phyloP scores from a whole-genome alignment of 1,139 yeast species.

The Zygosaccharomyces sapae region DNA sequence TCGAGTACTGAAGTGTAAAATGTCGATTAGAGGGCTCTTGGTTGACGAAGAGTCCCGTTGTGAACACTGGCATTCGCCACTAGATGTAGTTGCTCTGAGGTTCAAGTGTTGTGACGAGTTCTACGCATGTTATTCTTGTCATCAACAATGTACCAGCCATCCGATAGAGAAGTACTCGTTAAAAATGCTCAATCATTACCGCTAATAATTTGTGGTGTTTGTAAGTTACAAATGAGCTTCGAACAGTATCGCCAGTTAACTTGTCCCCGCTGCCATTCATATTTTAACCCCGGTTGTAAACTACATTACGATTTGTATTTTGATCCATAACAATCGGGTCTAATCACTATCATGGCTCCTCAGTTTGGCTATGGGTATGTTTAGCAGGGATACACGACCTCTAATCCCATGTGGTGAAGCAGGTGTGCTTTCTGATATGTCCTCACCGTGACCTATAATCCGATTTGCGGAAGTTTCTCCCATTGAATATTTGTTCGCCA shows the following conservation, averaged over 20 bases:
- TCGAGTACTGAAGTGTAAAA: background rate
- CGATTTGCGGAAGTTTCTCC: background rate
- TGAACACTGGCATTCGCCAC: slow-evolving; percentile 33
- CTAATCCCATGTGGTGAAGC: slow-evolving; percentile 6
- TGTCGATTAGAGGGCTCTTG: slow-evolving; percentile 18
- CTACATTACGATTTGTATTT: slow-evolving; percentile 33
- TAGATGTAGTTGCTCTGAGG: slow-evolving; percentile 33
- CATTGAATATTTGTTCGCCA: slow-evolving; percentile 10
- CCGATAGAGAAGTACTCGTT: slow-evolving; percentile 13
- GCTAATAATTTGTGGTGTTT: slow-evolving; percentile 32
- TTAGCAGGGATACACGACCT: slow-evolving; percentile 16
- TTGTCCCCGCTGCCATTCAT: slow-evolving; percentile 26
- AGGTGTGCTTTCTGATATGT: slow-evolving; percentile 6
- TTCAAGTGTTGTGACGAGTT: slow-evolving; percentile 32
- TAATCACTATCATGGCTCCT: slow-evolving; percentile 11
- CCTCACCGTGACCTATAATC: slow-evolving; percentile 1
- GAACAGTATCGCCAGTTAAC: slow-evolving; percentile 18
- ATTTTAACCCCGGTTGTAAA: slow-evolving; percentile 34
- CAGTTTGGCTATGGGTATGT: slow-evolving; percentile 24
- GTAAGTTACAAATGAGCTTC: slow-evolving; percentile 29
- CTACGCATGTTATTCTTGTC: slow-evolving; percentile 34
- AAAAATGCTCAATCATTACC: slow-evolving; percentile 5
- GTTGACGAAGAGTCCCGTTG: slow-evolving; percentile 32
- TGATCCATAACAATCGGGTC: slow-evolving; percentile 9
- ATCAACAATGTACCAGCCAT: slow-evolving; percentile 24